Conservation (phyloP, 352 stramenopile genomes). For the Phytopythium helicoides region DNA sequence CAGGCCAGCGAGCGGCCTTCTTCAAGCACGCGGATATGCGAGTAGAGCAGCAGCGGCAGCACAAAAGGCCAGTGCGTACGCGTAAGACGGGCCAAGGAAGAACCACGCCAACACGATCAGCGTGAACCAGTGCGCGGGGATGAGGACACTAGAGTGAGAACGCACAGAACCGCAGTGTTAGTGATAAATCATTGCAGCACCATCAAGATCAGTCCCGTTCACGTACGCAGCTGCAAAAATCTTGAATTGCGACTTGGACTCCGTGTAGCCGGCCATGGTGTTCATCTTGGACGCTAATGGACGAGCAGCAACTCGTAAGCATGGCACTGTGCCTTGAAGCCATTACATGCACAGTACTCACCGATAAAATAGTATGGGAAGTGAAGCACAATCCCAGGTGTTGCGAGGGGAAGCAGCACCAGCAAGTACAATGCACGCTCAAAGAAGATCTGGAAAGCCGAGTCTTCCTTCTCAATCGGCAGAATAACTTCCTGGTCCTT, state of each 20-base stretch:
- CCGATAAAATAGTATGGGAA: slow-evolving; percentile 80
- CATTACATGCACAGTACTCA: slow-evolving; percentile 11
- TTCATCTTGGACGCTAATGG: slow-evolving; percentile 64
- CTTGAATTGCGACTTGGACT: slow-evolving; percentile 84
- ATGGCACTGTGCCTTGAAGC: no score
- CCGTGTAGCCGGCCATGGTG: slow-evolving; percentile 54
- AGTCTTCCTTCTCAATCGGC: slow-evolving; percentile 42
- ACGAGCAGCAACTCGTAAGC: neutral
- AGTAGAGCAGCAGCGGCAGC: slow-evolving; percentile 68
- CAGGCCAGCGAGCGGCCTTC: slow-evolving; percentile 72
- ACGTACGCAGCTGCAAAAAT: slow-evolving; percentile 65
- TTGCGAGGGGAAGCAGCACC: slow-evolving; percentile 66
- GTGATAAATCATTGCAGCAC: neutral
- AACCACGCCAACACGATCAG: slow-evolving; percentile 57
- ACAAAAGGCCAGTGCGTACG: slow-evolving; percentile 53
- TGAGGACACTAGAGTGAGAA: slow-evolving; percentile 38
- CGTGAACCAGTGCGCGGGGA: slow-evolving; percentile 67
- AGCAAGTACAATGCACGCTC: slow-evolving; percentile 66
- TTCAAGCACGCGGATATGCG: slow-evolving; percentile 75
- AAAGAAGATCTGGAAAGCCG: slow-evolving; percentile 58
- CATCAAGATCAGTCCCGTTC: neutral
- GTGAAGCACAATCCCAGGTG: slow-evolving; percentile 64
- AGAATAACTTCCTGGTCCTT: slow-evolving; percentile 72
- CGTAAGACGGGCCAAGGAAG: slow-evolving; percentile 52
- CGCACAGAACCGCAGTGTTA: slow-evolving; percentile 7